Evolutionary conservation across 805 yeast species (phyloP).

Genomic region (Ogataea parapolymorpha): DNA sequence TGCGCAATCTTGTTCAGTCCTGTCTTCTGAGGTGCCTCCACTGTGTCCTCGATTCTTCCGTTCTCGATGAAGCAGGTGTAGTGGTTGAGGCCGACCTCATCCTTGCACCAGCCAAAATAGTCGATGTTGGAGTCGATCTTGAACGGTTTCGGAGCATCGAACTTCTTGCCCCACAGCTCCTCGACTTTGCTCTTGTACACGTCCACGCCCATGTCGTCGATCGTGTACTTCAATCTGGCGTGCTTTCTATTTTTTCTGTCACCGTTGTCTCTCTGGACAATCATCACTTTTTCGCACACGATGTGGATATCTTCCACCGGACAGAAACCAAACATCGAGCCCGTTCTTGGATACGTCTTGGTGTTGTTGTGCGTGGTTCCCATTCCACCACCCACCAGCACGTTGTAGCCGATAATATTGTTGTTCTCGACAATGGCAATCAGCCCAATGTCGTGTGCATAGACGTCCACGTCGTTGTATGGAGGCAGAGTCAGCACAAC

Average conservation of each 20-base stretch:
- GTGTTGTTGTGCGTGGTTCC: conserved; percentile 96
- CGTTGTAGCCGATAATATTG: conserved; percentile 75
- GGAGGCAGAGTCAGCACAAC: conserved; percentile 95
- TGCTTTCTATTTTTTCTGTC: conserved; percentile 96
- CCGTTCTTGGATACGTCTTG: conserved; percentile 95
- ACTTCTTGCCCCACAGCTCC: conserved; percentile 72
- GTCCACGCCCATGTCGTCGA: conserved; percentile 91
- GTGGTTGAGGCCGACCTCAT: conserved; percentile 79
- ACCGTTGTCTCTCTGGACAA: conserved; percentile 92
- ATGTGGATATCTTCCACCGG: conserved; percentile 61
- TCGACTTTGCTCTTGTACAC: conserved; percentile 78
- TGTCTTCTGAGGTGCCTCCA: conserved; percentile 83
- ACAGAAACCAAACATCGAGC: conserved; percentile 79
- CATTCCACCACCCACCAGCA: conserved; percentile 98
- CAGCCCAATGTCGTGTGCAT: conserved; percentile 92
- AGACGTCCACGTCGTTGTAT: conserved; percentile 93
- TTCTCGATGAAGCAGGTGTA: conserved; percentile 94
- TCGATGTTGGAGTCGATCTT: conserved; percentile 85
- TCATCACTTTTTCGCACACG: conserved; percentile 88
- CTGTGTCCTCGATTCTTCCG: conserved; percentile 92
- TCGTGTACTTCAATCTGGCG: conserved; percentile 94
- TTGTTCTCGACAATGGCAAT: conserved; percentile 77
- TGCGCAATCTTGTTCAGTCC: conserved; percentile 81
- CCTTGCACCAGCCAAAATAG: conserved; percentile 90
- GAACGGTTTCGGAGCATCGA: conserved; percentile 67